Evolutionary conservation across 2,329 filamentous ascomycete genomes (phyloP).

Genomic region (Calycina herbarum): DNA sequence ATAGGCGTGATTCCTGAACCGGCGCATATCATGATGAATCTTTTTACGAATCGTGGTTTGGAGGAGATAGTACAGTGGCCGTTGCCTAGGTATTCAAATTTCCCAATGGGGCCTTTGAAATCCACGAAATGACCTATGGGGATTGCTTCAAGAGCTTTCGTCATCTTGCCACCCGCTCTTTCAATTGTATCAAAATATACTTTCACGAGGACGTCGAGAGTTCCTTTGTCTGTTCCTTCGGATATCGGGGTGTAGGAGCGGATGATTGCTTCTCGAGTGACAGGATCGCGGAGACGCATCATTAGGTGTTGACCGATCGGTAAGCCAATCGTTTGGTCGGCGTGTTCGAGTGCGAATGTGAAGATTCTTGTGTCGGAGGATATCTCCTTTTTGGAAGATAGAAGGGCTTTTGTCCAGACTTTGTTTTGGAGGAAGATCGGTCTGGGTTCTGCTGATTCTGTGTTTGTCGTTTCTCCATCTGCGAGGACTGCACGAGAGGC

Average conservation of each 20-base stretch:
- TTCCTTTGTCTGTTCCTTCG: constrained; percentile 58
- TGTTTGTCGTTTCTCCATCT: constrained; percentile 41
- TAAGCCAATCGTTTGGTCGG: constrained; percentile 69
- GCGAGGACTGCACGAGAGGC: constrained; percentile 55
- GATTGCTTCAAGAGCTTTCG: constrained; percentile 71
- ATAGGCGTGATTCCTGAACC: constrained; percentile 93
- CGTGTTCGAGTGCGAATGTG: constrained; percentile 74
- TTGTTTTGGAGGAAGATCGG: constrained; percentile 70
- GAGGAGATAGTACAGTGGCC: constrained; percentile 64
- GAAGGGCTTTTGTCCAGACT: constrained; percentile 69
- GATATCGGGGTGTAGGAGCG: constrained; percentile 86
- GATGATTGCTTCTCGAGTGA: constrained; percentile 71
- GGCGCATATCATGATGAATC: constrained; percentile 83
- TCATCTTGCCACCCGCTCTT: constrained; percentile 75
- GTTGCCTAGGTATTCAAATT: constrained; percentile 74
- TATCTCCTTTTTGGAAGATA: constrained; percentile 67
- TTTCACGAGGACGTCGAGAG: constrained; percentile 77
- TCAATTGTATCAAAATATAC: constrained; percentile 67
- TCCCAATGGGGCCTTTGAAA: constrained; percentile 85
- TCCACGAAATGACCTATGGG: constrained; percentile 73
- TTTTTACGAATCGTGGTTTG: constrained; percentile 55
- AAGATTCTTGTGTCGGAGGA: constrained; percentile 82
- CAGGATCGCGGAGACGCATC: constrained; percentile 75
- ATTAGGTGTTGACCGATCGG: constrained; percentile 86
- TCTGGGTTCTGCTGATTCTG: constrained; percentile 47